Evolutionary conservation across 768 basidiomycete genomes (phyloP).

Genomic region (Crucibulum laeve): DNA sequence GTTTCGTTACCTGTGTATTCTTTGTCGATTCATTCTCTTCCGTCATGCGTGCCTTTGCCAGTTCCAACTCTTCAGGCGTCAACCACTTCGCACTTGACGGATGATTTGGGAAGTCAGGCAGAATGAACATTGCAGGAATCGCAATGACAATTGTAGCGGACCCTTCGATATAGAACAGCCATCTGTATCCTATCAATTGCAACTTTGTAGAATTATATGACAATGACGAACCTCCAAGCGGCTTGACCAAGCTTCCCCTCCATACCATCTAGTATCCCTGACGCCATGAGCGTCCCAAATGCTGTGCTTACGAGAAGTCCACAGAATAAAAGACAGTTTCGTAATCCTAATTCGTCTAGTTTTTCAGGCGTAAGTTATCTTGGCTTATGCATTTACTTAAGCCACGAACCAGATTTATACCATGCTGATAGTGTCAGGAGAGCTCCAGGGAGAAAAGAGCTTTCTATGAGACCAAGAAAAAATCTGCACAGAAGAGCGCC

Average conservation of each 20-base stretch:
- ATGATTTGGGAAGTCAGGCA: slow-evolving; percentile 25
- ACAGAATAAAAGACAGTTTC: slow-evolving; percentile 39
- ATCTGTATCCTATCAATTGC: slow-evolving; percentile 20
- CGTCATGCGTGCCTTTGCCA: slow-evolving; percentile 32
- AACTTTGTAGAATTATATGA: neutral
- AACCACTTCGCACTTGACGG: slow-evolving; percentile 22
- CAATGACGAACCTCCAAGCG: slow-evolving; percentile 43
- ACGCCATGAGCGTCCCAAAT: slow-evolving; percentile 47
- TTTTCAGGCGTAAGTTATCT: slow-evolving; percentile 9
- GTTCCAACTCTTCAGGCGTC: slow-evolving; percentile 11
- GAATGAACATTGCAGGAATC: slow-evolving; percentile 36
- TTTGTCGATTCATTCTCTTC: slow-evolving; percentile 37
- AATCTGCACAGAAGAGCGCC: slow-evolving; percentile 44
- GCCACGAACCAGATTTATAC: slow-evolving; percentile 37
- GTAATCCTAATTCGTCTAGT: slow-evolving; percentile 36
- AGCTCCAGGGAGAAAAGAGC: slow-evolving; percentile 41
- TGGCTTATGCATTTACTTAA: neutral
- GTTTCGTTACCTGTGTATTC: slow-evolving; percentile 2
- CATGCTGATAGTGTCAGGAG: slow-evolving; percentile 28
- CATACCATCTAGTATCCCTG: slow-evolving; percentile 43
- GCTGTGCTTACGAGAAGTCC: slow-evolving; percentile 50
- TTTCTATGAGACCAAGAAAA: slow-evolving; percentile 49
- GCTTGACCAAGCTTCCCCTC: slow-evolving; percentile 42
- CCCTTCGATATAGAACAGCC: slow-evolving; percentile 48
- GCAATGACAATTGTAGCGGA: slow-evolving; percentile 40